These are phyloP conservation scores for Termitomyces sp. DNA, from an alignment of 768 basidiomycete species.

Conservation along the genomic window DNA sequence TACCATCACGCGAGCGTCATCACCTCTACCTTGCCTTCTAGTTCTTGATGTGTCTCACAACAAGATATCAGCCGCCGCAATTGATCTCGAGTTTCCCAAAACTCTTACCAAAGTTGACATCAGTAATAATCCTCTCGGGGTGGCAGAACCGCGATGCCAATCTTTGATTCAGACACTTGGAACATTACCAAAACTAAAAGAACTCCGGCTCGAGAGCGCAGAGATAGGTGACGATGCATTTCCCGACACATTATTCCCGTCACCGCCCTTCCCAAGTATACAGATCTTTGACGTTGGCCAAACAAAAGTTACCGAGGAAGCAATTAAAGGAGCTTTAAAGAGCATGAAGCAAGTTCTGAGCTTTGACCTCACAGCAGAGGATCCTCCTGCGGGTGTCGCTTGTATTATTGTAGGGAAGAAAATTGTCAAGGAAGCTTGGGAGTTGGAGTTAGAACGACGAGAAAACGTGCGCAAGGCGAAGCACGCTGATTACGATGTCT, in stretches of 20 bases:
- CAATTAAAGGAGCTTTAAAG: slow-evolving; percentile 39
- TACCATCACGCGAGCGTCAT: slow-evolving; percentile 53
- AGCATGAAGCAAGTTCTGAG: slow-evolving; percentile 44
- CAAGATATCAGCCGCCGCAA: slow-evolving; percentile 46
- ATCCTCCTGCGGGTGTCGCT: slow-evolving; percentile 46
- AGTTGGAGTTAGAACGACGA: slow-evolving; percentile 64
- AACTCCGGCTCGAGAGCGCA: slow-evolving; percentile 50
- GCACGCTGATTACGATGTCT: slow-evolving; percentile 27
- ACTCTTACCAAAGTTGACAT: slow-evolving; percentile 56
- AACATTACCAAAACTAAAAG: slow-evolving; percentile 46
- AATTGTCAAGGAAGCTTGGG: slow-evolving; percentile 73
- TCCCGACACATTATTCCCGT: slow-evolving; percentile 31
- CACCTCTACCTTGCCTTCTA: slow-evolving; percentile 63
- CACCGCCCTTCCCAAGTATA: slow-evolving; percentile 45
- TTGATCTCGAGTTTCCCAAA: slow-evolving; percentile 52
- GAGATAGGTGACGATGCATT: slow-evolving; percentile 61
- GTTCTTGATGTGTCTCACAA: slow-evolving; percentile 66
- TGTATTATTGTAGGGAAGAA: slow-evolving; percentile 66
- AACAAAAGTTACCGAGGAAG: slow-evolving; percentile 50
- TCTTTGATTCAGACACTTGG: slow-evolving; percentile 43
- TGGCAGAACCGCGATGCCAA: slow-evolving; percentile 24
- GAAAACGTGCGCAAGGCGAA: slow-evolving; percentile 34
- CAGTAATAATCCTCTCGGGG: slow-evolving; percentile 61
- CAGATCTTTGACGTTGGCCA: slow-evolving; percentile 61
- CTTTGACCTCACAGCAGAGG: slow-evolving; percentile 50